phyloP scores from a whole-genome alignment of 441 rosid species.

The Macaranga tanarius region DNA sequence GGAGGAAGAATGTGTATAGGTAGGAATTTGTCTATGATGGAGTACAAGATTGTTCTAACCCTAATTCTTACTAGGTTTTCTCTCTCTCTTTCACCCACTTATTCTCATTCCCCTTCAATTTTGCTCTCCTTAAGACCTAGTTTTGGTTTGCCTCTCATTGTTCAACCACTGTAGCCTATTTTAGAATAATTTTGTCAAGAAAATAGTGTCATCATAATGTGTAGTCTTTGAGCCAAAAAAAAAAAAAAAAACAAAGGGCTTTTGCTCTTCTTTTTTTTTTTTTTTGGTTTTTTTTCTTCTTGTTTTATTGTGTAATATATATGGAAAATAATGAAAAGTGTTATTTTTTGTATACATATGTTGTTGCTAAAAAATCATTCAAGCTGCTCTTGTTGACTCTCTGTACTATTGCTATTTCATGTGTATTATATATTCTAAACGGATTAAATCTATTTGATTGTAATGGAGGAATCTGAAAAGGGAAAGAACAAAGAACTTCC shows the following conservation, averaged over 20 bases:
- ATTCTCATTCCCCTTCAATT: constrained; percentile 66
- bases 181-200: background rate
- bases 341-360: background rate
- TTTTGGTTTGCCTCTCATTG: constrained; percentile 65
- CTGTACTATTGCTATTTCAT: no score
- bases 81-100: constrained; percentile 59
- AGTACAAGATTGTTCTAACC: constrained; percentile 71
- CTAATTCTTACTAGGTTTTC: constrained; percentile 65
- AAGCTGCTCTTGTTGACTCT: constrained; percentile 2
- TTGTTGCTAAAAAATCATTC: background rate
- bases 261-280: background rate
- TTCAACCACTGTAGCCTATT: constrained; percentile 36
- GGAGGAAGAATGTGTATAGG: constrained; percentile 98
- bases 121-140: constrained; percentile 80
- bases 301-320: background rate
- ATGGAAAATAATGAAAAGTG: background rate
- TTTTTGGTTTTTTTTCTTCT: background rate
- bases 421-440: no score
- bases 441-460: background rate
- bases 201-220: background rate
- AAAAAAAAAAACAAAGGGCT: no score
- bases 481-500: background rate
- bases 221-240: background rate
- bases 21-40: constrained; percentile 67
- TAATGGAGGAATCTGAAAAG: background rate